These are phyloP conservation scores for Fragilaria radians DNA, from an alignment of 108 stramenopile genomes.

Conservation along the genomic window DNA sequence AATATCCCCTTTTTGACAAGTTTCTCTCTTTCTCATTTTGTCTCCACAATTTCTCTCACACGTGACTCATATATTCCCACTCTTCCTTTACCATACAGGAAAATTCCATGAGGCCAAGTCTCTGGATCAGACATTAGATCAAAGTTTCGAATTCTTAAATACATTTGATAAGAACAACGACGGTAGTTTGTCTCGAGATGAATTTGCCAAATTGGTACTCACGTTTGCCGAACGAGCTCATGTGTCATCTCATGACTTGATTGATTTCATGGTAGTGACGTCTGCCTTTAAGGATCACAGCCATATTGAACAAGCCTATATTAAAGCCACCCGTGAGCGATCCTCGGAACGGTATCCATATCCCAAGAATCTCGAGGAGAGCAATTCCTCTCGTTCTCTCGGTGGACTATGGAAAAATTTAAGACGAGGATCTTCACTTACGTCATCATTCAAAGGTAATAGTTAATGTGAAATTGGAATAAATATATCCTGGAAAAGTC, in stretches of 20 bases:
- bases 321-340: not conserved
- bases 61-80: not conserved
- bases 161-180: constrained; percentile 8
- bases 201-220: constrained; percentile 6
- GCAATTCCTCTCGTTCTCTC: not conserved
- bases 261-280: constrained; percentile 14
- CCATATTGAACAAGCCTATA: constrained; percentile 2
- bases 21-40: no score
- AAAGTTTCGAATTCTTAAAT: not conserved
- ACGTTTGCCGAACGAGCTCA: constrained; percentile 1
- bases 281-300: constrained; percentile 8
- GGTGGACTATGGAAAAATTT: not conserved
- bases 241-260: constrained; percentile 6
- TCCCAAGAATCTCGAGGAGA: not conserved
- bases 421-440: not conserved
- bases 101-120: constrained; percentile 16
- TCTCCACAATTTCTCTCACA: not conserved
- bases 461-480: no score
- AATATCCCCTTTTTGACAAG: no score
- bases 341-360: not conserved
- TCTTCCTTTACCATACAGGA: not conserved
- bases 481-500: no score
- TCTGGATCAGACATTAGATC: not conserved
- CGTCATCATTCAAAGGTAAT: no score
- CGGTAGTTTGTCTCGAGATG: not conserved